Evolutionary conservation across 768 basidiomycete species (phyloP), one percentile per base, ranked within the genome.

Genomic region (Tricholoma furcatifolium): DNA sequence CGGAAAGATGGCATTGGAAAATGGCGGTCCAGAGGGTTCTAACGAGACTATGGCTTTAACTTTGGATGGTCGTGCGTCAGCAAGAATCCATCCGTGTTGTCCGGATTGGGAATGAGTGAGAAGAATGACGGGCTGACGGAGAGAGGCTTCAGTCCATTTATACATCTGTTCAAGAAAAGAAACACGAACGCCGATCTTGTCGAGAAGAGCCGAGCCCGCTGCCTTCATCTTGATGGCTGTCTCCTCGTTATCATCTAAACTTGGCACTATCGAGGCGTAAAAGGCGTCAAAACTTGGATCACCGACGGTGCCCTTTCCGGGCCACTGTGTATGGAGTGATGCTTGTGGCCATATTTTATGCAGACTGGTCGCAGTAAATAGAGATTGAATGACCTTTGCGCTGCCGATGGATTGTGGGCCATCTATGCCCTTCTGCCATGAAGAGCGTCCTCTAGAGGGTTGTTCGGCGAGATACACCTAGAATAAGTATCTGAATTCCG

Each of bases 101-200:
- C 78, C 79, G 21, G 76, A 69, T 54, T 80, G 78, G 2, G 79
- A 80, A 56, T 81, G 79, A 1, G 77, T 76, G 20, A 80, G 54
- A 17, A 80, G 55, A n/a, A 78, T 63, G 3, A 63, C 73, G 15
- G 76, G 76, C 77, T 80, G 58, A 34, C 23, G 32, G 39, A 2
- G 36, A 42, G 42, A 43, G 9, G 43, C 18, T 43, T 14, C 15
- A 11, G 15, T 36, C 40, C 17, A 35, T 10, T 45, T 24, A 10
- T 6, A 11, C 27, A 32, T 27, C 3, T 38, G 5, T 15, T 38
- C 5, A 4, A 30, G 6, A 4, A 21, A 18, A 15, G 41, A 8
- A 14, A 11, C 2, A 47, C 30, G 76, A 51, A 80, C 79, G 1
- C 77, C 78, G 51, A 79, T 77, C 48, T 64, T 67, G 57, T 80